A percentile compares a stretch with the other conserved stretches of the same genome.
Evolutionary conservation across 1,284 basidiomycete genomes (phyloP).

Genomic region (Ganoderma multipileum): DNA sequence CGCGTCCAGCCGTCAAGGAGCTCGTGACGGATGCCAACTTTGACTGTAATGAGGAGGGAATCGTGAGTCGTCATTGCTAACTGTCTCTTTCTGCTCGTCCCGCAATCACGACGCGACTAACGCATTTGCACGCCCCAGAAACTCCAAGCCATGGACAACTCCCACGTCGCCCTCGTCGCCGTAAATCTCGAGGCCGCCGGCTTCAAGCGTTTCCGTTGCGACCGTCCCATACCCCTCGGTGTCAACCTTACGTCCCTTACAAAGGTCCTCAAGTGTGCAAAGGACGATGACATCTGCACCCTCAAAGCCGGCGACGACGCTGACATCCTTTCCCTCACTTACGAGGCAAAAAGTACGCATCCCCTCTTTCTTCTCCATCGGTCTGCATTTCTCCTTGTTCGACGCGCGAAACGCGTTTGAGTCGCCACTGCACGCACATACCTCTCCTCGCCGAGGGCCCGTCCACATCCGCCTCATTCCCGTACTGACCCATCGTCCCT

Average conservation of each 20-base stretch:
- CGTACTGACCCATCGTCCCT: neutral
- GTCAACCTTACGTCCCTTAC: conserved; percentile 91
- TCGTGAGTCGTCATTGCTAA: conserved; percentile 60
- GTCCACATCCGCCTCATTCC: neutral
- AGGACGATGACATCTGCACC: conserved; percentile 94
- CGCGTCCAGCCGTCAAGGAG: conserved; percentile 88
- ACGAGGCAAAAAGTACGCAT: conserved; percentile 87
- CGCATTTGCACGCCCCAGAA: neutral
- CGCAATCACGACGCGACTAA: conserved; percentile 1
- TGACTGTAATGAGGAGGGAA: conserved; percentile 96
- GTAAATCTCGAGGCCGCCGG: conserved; percentile 80
- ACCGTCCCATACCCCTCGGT: conserved; percentile 94
- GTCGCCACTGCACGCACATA: neutral
- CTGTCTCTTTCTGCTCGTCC: neutral
- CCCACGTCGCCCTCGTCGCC: conserved; percentile 95
- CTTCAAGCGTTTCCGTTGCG: conserved; percentile 93
- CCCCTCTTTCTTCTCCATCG: neutral
- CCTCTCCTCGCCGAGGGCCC: neutral
- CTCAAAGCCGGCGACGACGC: conserved; percentile 93
- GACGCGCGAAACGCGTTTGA: neutral
- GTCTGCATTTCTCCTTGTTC: neutral
- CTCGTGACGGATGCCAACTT: conserved; percentile 98
- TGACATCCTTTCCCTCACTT: conserved; percentile 89
- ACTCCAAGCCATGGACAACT: conserved; percentile 99
- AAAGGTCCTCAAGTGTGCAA: conserved; percentile 97